These are phyloP conservation scores for Coniochaeta prunicola DNA, from an alignment of 2,329 filamentous ascomycete genomes.

Conservation along the genomic window DNA sequence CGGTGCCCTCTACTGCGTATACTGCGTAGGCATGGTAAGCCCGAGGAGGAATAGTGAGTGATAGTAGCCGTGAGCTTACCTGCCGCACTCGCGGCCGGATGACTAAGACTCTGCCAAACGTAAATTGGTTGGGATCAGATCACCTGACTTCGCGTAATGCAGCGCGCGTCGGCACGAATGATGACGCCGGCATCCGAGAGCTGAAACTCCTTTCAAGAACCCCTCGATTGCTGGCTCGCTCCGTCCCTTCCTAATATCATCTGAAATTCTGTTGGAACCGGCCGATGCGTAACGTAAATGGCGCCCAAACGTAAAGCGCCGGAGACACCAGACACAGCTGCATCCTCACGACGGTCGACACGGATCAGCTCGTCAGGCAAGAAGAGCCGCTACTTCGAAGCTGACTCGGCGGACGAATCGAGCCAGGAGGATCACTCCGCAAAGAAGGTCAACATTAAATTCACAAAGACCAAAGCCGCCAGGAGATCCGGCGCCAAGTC, in stretches of 20 bases:
- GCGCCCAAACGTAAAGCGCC: slow-evolving; percentile 29
- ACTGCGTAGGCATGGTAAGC: too few species aligned
- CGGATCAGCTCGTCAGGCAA: slow-evolving; percentile 34
- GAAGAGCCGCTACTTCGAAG: slow-evolving; percentile 47
- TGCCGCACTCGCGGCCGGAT: too few species aligned
- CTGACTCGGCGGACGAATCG: slow-evolving; percentile 15
- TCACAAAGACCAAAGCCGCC: slow-evolving; percentile 3
- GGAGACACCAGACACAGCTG: slow-evolving; percentile 17
- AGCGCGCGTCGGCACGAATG: neutral
- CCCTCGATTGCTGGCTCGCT: neutral
- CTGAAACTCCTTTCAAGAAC: neutral
- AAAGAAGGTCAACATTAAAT: neutral
- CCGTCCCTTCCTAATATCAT: neutral
- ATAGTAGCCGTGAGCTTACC: too few species aligned
- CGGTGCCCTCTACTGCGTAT: neutral
- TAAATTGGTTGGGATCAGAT: neutral
- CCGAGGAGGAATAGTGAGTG: too few species aligned
- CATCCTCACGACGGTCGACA: slow-evolving; percentile 32
- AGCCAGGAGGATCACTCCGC: neutral
- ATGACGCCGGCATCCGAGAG: neutral
- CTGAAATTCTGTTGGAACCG: neutral
- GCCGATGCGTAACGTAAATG: neutral
- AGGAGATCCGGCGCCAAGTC: neutral
- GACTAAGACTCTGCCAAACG: too few species aligned
- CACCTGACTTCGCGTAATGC: neutral